Base-by-base conservation (phyloP, 176 grass and related monocot species). In the Pontederia paniculata region DNA sequence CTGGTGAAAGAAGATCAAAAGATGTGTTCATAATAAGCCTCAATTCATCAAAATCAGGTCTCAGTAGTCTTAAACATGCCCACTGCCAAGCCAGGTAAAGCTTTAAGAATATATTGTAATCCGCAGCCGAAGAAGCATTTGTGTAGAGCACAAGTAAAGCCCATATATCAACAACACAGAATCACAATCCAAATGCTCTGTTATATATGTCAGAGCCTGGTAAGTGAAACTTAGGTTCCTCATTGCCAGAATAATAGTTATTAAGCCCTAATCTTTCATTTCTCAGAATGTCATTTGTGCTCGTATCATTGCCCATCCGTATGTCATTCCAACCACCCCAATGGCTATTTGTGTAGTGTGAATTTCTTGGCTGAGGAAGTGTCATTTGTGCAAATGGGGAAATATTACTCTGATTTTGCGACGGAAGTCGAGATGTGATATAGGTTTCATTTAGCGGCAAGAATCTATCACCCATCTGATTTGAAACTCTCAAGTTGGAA, bases 181-280 rank as follows among this genome's bases (percentile, higher is more conserved):
- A 37, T 80, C 58, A 95, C 66, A 88, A 70, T 78, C 89, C 84
- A 79, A 88, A 95, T 73, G 84, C 73, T 71, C 72, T 88, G 75
- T 80, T 85, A 70, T 78, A 88, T 13, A 94, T 14, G 84, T 84
- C 77, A 63, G 74, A 70, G 57, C 80, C 69, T 21, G 78, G 55
- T 52, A 84, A 70, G 58, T 83, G 88, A 52, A 88, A 78, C 64
- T 52, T 81, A 60, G 73, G 70, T 15, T 65, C 75, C 69, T 86
- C 85, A 75, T 67, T 69, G 66, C 17, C 78, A 74, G 80, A 57
- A 74, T 85, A 82, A 52, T 75, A 57, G 58, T 63, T 48, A 80
- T 60, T 78, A 9, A 74, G 77, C 55, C 71, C 67, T 58, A 70
- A 57, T 46, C 77, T 70, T 57, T 80, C 77, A 52, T 63, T 88